A percentile compares a stretch with the other conserved stretches of the same genome.
phyloP scores from a whole-genome alignment of 2,329 filamentous ascomycete species.

The Cyphellophora attinorum region DNA sequence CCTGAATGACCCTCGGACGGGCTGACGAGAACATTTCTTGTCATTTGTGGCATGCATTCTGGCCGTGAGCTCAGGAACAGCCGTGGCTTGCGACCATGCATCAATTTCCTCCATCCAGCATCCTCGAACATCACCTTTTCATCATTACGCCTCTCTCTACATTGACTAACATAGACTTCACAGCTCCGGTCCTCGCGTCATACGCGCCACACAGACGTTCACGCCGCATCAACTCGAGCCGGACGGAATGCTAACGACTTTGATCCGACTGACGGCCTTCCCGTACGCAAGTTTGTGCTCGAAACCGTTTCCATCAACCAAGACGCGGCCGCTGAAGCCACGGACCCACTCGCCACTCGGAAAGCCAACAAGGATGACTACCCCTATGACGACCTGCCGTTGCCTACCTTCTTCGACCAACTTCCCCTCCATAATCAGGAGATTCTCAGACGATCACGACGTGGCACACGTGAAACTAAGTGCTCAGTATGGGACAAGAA shows the following conservation, averaged over 20 bases:
- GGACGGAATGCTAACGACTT: conserved; percentile 48
- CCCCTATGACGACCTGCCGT: conserved; percentile 69
- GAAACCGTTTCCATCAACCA: conserved; percentile 60
- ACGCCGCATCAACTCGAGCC: conserved; percentile 26
- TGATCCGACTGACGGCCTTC: conserved; percentile 64
- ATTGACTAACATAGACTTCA: too few relatives aligned
- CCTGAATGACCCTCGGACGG: too few relatives aligned
- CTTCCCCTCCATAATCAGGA: conserved; percentile 45
- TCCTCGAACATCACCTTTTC: too few relatives aligned
- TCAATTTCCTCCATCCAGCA: too few relatives aligned
- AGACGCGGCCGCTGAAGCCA: conserved; percentile 35
- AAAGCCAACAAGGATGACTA: conserved; percentile 27
- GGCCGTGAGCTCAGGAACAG: too few relatives aligned
- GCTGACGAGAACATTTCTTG: too few relatives aligned
- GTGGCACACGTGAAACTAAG: conserved; percentile 12
- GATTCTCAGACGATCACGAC: conserved; percentile 13
- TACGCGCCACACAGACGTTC: conserved; percentile 38
- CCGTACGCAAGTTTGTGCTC: conserved; percentile 82
- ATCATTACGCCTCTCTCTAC: too few relatives aligned
- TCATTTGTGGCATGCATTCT: too few relatives aligned
- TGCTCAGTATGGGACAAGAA: conserved; percentile 14
- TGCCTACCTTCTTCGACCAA: conserved; percentile 78
- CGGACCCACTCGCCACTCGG: conserved; percentile 20
- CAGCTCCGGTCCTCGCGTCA: conserved; percentile 20
- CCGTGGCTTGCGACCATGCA: too few relatives aligned